Conservation (phyloP, 768 basidiomycete species). For the Coprinopsis sp. region DNA sequence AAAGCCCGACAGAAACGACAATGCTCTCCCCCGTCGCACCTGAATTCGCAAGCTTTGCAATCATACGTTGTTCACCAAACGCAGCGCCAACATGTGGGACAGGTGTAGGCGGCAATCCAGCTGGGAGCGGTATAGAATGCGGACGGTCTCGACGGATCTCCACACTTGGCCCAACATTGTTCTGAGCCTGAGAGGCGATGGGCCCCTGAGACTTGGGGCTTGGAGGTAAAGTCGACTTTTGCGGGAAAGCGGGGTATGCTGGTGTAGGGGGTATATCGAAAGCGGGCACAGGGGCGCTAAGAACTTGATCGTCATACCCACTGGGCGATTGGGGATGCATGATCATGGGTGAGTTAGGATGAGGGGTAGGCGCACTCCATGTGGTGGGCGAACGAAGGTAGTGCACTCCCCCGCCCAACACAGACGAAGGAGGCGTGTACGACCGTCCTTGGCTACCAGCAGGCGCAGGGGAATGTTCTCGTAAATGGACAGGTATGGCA, state of each 20-base stretch:
- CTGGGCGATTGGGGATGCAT: conserved; percentile 14
- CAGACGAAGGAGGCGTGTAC: conserved; percentile 30
- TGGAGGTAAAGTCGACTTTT: conserved; percentile 39
- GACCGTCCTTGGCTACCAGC: conserved; percentile 25
- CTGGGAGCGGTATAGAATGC: conserved; percentile 27
- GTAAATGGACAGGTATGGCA: conserved; percentile 11
- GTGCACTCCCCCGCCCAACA: conserved; percentile 25
- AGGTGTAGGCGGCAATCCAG: conserved; percentile 45
- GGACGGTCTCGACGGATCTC: conserved; percentile 64
- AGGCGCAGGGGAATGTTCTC: conserved; percentile 19
- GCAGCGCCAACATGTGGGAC: conserved; percentile 45
- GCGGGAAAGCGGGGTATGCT: conserved; percentile 67
- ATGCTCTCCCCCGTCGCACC: conserved; percentile 49
- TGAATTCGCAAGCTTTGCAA: conserved; percentile 24
- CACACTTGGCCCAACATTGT: conserved; percentile 50
- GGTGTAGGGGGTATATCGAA: conserved; percentile 52
- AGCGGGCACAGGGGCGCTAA: conserved; percentile 7
- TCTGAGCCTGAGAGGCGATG: conserved; percentile 43
- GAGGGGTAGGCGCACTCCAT: conserved; percentile 39
- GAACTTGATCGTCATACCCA: conserved; percentile 16
- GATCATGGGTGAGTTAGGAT: conserved; percentile 15
- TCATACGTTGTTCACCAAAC: conserved; percentile 36
- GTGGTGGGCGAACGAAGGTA: conserved; percentile 51
- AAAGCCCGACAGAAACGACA: conserved; percentile 63
- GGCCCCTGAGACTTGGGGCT: conserved; percentile 56